Percentiles rank a stretch among this genome's conserved stretches.
phyloP scores from a whole-genome alignment of 306 rosid species.

The Cucurbita moschata region DNA sequence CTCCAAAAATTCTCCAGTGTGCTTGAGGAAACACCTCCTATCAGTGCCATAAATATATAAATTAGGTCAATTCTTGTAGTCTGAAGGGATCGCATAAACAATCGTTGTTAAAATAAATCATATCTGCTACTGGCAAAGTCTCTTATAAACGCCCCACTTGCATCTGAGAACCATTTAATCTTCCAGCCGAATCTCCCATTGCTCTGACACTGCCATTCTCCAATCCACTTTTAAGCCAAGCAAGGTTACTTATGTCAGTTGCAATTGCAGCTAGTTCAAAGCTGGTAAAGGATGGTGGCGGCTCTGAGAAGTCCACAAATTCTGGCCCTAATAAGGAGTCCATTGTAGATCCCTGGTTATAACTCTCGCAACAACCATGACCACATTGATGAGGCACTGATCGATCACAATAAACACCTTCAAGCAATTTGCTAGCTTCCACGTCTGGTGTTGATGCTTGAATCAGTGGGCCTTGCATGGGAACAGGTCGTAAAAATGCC shows the following conservation, averaged over 20 bases:
- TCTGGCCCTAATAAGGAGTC: constrained; percentile 81
- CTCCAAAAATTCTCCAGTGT: background rate
- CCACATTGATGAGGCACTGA: constrained; percentile 63
- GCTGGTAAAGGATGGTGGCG: constrained; percentile 48
- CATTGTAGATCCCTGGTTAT: constrained; percentile 14
- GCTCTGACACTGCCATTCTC: constrained; percentile 61
- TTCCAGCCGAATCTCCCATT: constrained; percentile 45
- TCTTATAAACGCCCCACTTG: constrained; percentile 28
- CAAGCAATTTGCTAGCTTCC: constrained; percentile 42
- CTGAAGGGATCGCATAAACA: background rate
- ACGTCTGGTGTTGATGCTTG: constrained; percentile 41
- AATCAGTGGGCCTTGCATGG: constrained; percentile 49
- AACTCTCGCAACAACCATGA: constrained; percentile 50
- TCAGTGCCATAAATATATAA: background rate
- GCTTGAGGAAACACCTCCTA: background rate
- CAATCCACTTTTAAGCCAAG: constrained; percentile 95
- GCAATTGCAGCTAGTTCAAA: constrained; percentile 90
- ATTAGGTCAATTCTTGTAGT: background rate
- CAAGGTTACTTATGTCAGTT: constrained; percentile 75
- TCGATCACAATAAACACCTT: constrained; percentile 31
- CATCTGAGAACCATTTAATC: constrained; percentile 31
- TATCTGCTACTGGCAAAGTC: background rate
- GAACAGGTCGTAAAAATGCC: constrained; percentile 34
- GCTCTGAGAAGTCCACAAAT: constrained; percentile 62
- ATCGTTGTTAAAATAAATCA: background rate